Evolutionary conservation across 768 basidiomycete species (phyloP), one percentile per base, ranked within the genome.

Genomic region (Collybiopsis luxurians): DNA sequence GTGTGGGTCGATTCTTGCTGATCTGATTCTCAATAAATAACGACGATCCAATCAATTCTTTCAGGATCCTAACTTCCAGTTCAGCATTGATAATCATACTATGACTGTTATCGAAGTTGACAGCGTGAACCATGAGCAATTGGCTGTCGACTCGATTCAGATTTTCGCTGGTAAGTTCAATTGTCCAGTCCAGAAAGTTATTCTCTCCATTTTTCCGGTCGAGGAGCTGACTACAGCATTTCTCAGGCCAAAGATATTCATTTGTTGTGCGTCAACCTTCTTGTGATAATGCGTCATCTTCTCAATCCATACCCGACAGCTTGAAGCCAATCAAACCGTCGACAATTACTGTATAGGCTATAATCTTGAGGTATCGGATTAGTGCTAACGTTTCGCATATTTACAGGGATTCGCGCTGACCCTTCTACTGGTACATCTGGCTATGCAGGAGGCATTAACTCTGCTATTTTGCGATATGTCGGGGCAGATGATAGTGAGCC

Each of bases 81-180:
- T 58, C 50, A 48, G 21, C 55, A 65, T 56, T 58, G 62, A 56
- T 30, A 49, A 49, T 27, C 50, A 58, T 57, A 55, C 61, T 36
- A 36, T 55, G 59, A 44, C 60, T 73, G 52, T 63, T 60, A 80
- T 80, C 50, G 78, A 80, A 58, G 70, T 64, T 4, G 78, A 79
- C 45, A 77, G 75, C 9, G 64, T 73, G 13, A 70, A 69, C 31
- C 64, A 63, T 3, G 46, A 61, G 10, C 77, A 72, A 2, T 49
- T 66, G 2, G 60, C 59, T 11, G 77, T 75, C 1, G 75, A 78
- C 56, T 72, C 69, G 19, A 61, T 79, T 31, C 67, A 69, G 23
- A 64, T 79, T 49, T 73, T 69, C 43, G 70, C 75, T 5, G 75
- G 50, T 51, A 26, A 0, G 50, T 51, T 7, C 3, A 17, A 1